Base-by-base conservation (phyloP, 495 filamentous ascomycete genomes). In the Staphylotrichum tortipilum region DNA sequence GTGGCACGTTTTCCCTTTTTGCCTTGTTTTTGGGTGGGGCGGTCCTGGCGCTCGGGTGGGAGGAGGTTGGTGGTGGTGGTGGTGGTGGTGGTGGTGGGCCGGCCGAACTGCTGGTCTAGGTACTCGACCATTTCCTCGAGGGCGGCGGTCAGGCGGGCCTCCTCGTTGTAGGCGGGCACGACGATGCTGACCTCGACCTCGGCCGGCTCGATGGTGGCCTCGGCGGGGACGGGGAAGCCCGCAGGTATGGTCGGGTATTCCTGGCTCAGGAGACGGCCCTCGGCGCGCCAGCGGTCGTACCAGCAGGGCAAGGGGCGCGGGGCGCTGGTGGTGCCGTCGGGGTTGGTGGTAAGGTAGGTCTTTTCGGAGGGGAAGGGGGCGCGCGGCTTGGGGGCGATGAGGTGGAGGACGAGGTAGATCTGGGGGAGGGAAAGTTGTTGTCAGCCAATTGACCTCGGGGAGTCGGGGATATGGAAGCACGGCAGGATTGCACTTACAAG, bases 81-180 rank as follows among this genome's bases (percentile, higher is more conserved):
- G n/a, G n/a, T n/a, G n/a, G n/a, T n/a, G n/a, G n/a, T n/a, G n/a
- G n/a, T 43, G 46, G 41, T 46, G 50, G 60, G 56, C 37, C 78
- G 79, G 11, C 87, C 86, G 62, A 90, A 94, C 49, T 78, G 76
- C 12, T 69, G 62, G 64, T 92, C 82, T 7, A 97, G 74, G 66
- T 88, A 94, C 44, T 82, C 81, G 44, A 95, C 84, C 12, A 94
- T 88, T 68, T 98, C 92, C 54, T 89, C 82, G 15, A 99, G 74
- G 78, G 94, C 95, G 8, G 81, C 81, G 7, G 76, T 72, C 17
- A 99, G 73, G 12, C 92, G 81, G 48, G 86, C 76, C 55, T 88
- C 81, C 56, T 99, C 92, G 64, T 99, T 97, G 74, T 88, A 99
- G 6, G 92, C 92, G 0, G 92, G 92, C 40, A 98, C 84, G 3